Evolutionary conservation across 2,329 filamentous ascomycete genomes (phyloP).

Genomic region (Neopestalotiopsis rosae): DNA sequence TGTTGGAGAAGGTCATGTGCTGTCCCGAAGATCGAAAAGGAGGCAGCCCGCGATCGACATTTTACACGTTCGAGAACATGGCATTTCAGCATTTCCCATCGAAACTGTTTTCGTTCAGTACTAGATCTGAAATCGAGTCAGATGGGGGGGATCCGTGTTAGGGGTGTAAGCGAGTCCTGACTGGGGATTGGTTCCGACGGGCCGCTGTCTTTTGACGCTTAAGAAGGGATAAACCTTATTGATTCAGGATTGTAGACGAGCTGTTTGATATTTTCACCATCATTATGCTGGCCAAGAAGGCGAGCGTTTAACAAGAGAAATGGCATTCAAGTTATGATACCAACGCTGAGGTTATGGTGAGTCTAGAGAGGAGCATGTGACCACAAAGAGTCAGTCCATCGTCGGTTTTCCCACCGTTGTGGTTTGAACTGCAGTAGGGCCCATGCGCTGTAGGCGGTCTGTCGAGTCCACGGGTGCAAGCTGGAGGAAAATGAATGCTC

Average conservation of each 20-base stretch:
- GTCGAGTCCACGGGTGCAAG: no score
- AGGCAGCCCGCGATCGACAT: slow-evolving; percentile 6
- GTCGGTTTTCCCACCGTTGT: background rate
- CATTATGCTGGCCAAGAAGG: no score
- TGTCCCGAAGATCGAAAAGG: background rate
- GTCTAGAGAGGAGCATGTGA: background rate
- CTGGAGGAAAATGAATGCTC: no score
- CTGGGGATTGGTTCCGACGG: background rate
- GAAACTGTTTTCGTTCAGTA: background rate
- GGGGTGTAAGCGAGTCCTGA: background rate
- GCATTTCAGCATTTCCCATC: background rate
- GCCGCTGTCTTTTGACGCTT: background rate
- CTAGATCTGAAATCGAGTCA: slow-evolving; percentile 1
- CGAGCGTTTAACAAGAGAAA: background rate
- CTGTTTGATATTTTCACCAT: background rate
- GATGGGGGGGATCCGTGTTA: background rate
- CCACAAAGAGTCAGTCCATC: background rate
- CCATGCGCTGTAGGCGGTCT: no score
- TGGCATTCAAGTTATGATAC: background rate
- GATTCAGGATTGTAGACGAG: background rate
- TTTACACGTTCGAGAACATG: background rate
- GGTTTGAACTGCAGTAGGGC: background rate
- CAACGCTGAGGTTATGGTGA: background rate
- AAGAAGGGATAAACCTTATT: background rate
- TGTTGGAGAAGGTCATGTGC: background rate